These are phyloP conservation scores for Clonostachys sp. DNA, from an alignment of 2,329 filamentous ascomycete genomes.

Conservation along the genomic window DNA sequence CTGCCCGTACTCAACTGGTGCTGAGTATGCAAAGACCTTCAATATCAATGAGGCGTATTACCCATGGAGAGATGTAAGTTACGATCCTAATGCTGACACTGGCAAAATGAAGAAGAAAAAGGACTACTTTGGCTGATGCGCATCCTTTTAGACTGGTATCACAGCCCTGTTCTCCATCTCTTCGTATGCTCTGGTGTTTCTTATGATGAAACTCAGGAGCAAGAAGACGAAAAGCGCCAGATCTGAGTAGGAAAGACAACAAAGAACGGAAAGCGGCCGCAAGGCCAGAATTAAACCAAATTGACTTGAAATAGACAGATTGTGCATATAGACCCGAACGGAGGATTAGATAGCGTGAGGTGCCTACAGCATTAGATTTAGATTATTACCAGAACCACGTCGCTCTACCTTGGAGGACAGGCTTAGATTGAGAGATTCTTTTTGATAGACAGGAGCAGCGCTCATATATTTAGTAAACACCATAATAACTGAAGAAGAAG, in stretches of 20 bases:
- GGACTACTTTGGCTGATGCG: not conserved
- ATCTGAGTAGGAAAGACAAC: not conserved
- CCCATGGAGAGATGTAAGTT: constrained; percentile 53
- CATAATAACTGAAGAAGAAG: too few species aligned
- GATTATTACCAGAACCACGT: too few species aligned
- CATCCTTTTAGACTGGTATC: constrained; percentile 31
- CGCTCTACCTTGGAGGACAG: too few species aligned
- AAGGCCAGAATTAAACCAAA: too few species aligned
- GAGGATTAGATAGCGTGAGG: too few species aligned
- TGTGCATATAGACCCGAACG: too few species aligned
- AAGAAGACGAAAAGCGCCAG: constrained; percentile 29
- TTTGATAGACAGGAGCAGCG: too few species aligned
- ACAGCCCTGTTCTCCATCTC: constrained; percentile 45
- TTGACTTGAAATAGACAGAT: too few species aligned
- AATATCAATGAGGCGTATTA: constrained; percentile 53
- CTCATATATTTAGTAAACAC: too few species aligned
- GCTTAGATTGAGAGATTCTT: too few species aligned
- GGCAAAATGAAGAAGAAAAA: constrained; percentile 5
- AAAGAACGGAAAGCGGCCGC: too few species aligned
- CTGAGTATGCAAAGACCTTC: constrained; percentile 49
- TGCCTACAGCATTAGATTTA: too few species aligned
- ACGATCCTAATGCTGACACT: constrained; percentile 10
- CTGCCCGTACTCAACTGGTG: constrained; percentile 50
- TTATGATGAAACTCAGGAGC: constrained; percentile 32
- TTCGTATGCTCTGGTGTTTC: constrained; percentile 35